phyloP scores from a whole-genome alignment of 257 asterid species.

The Verbascum thapsus region DNA sequence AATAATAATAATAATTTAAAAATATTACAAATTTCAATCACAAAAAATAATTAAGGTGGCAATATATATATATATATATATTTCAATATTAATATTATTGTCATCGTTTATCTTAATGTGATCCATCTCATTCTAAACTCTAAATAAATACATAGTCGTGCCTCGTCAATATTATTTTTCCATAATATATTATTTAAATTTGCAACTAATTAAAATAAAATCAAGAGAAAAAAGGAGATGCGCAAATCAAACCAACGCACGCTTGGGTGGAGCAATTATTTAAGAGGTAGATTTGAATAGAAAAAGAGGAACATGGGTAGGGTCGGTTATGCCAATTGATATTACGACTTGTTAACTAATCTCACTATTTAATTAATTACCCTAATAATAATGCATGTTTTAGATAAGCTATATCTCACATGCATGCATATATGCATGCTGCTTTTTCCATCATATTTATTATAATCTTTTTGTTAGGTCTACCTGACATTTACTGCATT shows the following conservation, averaged over 20 bases:
- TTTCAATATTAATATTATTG: too few species aligned
- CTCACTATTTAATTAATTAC: slow-evolving; percentile 14
- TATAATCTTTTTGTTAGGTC: slow-evolving; percentile 15
- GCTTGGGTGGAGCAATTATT: background rate
- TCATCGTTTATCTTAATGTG: too few species aligned
- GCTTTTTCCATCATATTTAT: background rate
- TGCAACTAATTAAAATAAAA: background rate
- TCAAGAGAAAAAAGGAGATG: background rate
- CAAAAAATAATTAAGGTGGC: too few species aligned
- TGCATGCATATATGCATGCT: background rate
- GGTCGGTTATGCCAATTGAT: slow-evolving; percentile 12
- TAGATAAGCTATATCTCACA: background rate
- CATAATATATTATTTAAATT: background rate
- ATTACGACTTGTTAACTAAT: slow-evolving; percentile 32
- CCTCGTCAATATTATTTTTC: too few species aligned
- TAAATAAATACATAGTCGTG: too few species aligned
- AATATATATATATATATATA: too few species aligned
- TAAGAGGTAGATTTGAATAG: background rate
- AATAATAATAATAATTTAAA: too few species aligned
- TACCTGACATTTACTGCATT: too few species aligned
- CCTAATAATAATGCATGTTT: slow-evolving; percentile 14
- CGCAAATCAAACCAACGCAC: slow-evolving; percentile 17
- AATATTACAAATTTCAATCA: too few species aligned
- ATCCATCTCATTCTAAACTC: too few species aligned
- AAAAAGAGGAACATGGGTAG: slow-evolving; percentile 35